Conservation (phyloP, 352 stramenopile species). For the Pythium volutum region DNA sequence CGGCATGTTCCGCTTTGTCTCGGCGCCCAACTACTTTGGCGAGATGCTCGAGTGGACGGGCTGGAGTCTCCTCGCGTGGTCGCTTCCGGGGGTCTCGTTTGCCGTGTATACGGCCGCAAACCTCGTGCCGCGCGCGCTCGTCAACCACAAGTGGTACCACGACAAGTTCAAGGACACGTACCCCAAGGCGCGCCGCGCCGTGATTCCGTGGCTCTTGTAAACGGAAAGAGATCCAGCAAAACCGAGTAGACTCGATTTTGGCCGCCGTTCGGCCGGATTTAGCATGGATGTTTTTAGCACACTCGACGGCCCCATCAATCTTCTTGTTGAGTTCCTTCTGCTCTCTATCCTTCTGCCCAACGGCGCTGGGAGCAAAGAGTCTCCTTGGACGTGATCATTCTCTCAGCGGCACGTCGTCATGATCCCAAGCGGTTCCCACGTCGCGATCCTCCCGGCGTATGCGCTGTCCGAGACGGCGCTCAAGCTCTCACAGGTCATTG, state of each 20-base stretch:
- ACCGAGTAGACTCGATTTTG: too few species aligned
- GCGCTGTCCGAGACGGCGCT: conserved; percentile 59
- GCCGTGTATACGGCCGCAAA: conserved; percentile 25
- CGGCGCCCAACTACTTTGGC: conserved; percentile 72
- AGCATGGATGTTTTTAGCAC: not conserved
- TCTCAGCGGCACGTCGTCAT: too few species aligned
- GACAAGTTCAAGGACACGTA: conserved; percentile 27
- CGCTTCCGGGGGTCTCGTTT: conserved; percentile 32
- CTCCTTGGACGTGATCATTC: too few species aligned
- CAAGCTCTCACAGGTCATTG: conserved; percentile 63
- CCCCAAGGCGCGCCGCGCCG: conserved; percentile 15
- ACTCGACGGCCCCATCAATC: too few species aligned
- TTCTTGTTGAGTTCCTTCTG: not conserved
- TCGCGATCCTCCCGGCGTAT: conserved; percentile 11
- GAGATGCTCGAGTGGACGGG: conserved; percentile 75
- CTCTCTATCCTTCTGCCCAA: not conserved
- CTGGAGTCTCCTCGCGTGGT: conserved; percentile 59
- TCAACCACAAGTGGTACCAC: conserved; percentile 25
- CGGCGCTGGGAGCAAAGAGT: too few species aligned
- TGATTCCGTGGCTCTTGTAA: conserved; percentile 17
- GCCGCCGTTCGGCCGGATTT: not conserved
- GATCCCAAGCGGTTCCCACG: not conserved
- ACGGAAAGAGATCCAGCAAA: not conserved
- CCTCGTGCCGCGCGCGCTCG: conserved; percentile 22
- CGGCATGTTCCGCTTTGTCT: conserved; percentile 68